A percentile compares a stretch with the other conserved stretches of the same genome.
Conservation (phyloP, 352 stramenopile genomes). For the Aphanomyces euteiches region DNA sequence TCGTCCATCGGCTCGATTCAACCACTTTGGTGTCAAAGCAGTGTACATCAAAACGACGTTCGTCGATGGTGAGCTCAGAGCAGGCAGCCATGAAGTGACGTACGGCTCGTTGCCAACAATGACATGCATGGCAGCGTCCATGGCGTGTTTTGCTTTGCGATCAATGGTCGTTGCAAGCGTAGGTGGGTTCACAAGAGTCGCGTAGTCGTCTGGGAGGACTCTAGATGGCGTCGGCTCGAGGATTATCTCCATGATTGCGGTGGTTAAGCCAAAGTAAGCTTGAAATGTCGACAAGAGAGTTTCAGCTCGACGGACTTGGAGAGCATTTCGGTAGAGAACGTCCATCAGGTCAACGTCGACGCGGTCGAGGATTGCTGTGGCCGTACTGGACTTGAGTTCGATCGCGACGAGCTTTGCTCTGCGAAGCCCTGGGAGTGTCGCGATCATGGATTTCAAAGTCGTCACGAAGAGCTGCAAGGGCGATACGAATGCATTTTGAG, state of each 20-base stretch:
- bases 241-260: neutral
- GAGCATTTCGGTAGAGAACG: conserved; percentile 37
- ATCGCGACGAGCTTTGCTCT: conserved; percentile 59
- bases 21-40: neutral
- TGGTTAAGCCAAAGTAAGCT: conserved; percentile 8
- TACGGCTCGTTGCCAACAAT: conserved; percentile 19
- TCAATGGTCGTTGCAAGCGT: neutral
- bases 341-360: conserved; percentile 40
- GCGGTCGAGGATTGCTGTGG: conserved; percentile 53
- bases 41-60: conserved; percentile 16
- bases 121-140: conserved; percentile 17
- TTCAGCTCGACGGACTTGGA: conserved; percentile 47
- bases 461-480: conserved; percentile 47
- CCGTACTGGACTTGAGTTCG: conserved; percentile 45
- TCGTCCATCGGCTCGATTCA: conserved; percentile 35
- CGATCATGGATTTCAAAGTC: conserved; percentile 44
- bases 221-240: neutral
- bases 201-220: neutral
- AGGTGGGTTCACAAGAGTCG: neutral
- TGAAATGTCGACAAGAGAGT: conserved; percentile 49
- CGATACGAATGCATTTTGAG: conserved; percentile 45
- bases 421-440: conserved; percentile 43
- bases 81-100: conserved; percentile 4
- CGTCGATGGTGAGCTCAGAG: conserved; percentile 1
- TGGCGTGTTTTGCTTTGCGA: neutral